A percentile compares a stretch with the other conserved stretches of the same genome.
These are phyloP conservation scores for Amesomyces nigricolor DNA, from an alignment of 2,329 filamentous ascomycete genomes.

Conservation along the genomic window DNA sequence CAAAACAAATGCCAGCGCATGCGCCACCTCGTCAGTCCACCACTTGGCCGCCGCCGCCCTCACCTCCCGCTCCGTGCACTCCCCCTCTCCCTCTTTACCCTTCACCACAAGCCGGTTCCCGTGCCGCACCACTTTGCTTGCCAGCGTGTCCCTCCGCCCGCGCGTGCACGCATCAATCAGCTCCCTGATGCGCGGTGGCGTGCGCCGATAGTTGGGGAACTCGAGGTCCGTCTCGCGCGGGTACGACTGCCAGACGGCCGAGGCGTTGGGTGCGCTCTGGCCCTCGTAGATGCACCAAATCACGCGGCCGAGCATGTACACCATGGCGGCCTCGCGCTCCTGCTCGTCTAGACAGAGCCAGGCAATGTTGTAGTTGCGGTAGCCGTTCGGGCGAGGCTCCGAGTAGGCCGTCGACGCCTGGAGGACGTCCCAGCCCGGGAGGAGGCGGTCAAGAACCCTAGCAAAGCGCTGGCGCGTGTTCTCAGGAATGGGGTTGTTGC, in stretches of 20 bases:
- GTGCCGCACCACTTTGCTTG: conserved; percentile 40
- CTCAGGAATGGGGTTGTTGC: conserved; percentile 31
- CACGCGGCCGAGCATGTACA: conserved; percentile 57
- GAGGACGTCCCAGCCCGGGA: conserved; percentile 43
- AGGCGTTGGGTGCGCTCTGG: conserved; percentile 51
- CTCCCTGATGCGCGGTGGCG: conserved; percentile 40
- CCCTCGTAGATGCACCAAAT: conserved; percentile 60
- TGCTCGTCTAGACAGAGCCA: conserved; percentile 47
- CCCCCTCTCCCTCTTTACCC: conserved; percentile 28
- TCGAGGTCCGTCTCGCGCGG: conserved; percentile 49
- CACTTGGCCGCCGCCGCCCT: conserved; percentile 36
- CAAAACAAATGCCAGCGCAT: conserved; percentile 43
- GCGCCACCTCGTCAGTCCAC: conserved; percentile 45
- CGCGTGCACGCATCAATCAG: conserved; percentile 50
- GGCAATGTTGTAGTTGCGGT: conserved; percentile 46
- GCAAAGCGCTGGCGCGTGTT: conserved; percentile 38
- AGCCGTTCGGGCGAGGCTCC: conserved; percentile 14
- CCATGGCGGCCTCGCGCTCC: conserved; percentile 54
- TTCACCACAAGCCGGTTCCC: conserved; percentile 43
- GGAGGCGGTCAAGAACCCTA: conserved; percentile 37
- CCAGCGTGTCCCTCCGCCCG: conserved; percentile 42
- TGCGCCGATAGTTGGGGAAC: conserved; percentile 48
- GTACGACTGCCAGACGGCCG: conserved; percentile 56
- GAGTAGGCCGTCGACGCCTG: conserved; percentile 39
- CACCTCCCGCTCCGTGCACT: conserved; percentile 29